phyloP scores from a whole-genome alignment of 2,329 filamentous ascomycete genomes.

The Hortaea werneckii region DNA sequence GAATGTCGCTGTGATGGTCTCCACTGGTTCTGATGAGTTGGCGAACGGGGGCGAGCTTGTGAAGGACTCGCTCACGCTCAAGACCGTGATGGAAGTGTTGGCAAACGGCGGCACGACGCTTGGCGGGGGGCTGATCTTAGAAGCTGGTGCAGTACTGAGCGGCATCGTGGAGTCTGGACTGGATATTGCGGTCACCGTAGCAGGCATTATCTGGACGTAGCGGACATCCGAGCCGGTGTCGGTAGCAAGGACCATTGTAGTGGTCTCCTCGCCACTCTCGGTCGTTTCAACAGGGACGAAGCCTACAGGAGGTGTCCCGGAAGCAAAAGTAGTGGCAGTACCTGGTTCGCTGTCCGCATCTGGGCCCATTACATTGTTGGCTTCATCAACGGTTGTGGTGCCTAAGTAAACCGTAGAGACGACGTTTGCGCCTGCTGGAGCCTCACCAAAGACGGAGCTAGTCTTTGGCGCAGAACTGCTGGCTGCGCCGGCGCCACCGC shows the following conservation, averaged over 20 bases:
- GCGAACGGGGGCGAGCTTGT: neutral
- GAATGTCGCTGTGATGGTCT: neutral
- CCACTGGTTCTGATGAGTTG: neutral
- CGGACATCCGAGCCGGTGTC: neutral
- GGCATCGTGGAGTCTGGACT: neutral
- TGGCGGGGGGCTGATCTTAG: neutral
- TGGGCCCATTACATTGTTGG: neutral
- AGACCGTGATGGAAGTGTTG: neutral
- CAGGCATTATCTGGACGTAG: neutral
- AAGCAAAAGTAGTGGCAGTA: neutral
- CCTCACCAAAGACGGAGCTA: neutral
- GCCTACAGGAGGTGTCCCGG: neutral
- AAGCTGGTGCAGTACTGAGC: neutral
- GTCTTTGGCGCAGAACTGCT: too few relatives aligned
- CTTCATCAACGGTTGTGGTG: neutral
- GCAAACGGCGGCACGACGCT: neutral
- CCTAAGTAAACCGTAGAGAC: neutral
- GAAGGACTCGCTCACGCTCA: neutral
- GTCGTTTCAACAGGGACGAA: neutral
- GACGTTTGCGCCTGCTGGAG: neutral
- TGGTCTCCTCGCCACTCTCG: neutral
- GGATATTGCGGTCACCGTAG: neutral
- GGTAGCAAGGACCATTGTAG: neutral
- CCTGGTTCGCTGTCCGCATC: neutral
- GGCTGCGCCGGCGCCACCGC: too few relatives aligned